phyloP scores from a whole-genome alignment of 2,329 filamentous ascomycete species.

The Colletotrichum theobromicola region DNA sequence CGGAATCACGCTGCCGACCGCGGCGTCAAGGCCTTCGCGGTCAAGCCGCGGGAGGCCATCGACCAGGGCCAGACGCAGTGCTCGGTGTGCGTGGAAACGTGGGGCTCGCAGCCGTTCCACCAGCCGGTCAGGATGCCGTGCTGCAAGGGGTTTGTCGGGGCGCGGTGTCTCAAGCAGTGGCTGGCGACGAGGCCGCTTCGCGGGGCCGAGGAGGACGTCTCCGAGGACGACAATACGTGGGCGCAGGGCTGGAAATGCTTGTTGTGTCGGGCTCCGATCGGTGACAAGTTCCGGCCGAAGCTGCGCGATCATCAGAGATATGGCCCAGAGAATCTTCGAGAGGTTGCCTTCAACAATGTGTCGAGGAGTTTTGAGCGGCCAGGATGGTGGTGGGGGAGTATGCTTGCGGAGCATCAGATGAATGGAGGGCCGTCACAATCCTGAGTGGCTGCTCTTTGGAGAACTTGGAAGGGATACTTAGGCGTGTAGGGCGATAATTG shows the following conservation, averaged over 20 bases:
- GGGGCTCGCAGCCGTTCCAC: neutral
- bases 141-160: neutral
- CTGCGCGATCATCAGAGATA: neutral
- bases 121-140: constrained; percentile 7
- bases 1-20: neutral
- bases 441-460: neutral
- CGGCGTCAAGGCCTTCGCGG: neutral
- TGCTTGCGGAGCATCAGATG: neutral
- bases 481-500: neutral
- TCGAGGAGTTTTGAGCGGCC: neutral
- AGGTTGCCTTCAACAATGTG: neutral
- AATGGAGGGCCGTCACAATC: neutral
- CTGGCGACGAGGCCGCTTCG: neutral
- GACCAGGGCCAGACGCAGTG: neutral
- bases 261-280: neutral
- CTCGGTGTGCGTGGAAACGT: neutral
- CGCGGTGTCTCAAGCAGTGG: constrained; percentile 8
- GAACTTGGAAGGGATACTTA: neutral
- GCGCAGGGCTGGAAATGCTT: neutral
- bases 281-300: neutral
- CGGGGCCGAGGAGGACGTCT: neutral
- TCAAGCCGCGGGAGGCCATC: neutral
- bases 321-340: neutral
- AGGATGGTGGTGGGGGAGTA: neutral
- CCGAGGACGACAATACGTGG: neutral